These are phyloP conservation scores for Chlorella sp. DNA, from an alignment of 139 green algal genomes.

Conservation along the genomic window DNA sequence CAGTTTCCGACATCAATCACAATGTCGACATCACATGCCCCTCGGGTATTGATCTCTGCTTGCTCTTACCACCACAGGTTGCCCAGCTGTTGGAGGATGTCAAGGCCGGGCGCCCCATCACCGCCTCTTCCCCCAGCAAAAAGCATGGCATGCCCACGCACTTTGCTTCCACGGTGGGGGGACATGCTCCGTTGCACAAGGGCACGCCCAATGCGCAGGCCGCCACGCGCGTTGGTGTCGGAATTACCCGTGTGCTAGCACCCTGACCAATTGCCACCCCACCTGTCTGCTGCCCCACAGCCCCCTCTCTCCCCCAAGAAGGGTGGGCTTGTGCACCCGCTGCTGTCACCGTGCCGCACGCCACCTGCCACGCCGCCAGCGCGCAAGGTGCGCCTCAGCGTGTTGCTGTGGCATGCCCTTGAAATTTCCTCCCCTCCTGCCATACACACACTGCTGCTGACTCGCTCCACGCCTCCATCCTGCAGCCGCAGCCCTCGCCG, in stretches of 20 bases:
- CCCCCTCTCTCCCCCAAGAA: slow-evolving; percentile 88
- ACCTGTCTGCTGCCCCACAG: slow-evolving; percentile 39
- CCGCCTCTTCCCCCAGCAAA: not conserved
- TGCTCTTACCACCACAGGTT: slow-evolving; percentile 47
- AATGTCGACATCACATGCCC: not conserved
- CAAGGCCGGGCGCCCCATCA: slow-evolving; percentile 65
- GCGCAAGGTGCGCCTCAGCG: not conserved
- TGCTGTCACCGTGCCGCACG: slow-evolving; percentile 49
- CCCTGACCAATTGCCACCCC: not conserved
- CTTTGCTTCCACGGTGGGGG: slow-evolving; percentile 53
- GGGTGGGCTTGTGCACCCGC: slow-evolving; percentile 57
- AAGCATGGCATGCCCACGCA: slow-evolving; percentile 47
- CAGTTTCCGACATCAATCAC: not conserved
- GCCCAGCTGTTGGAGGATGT: slow-evolving; percentile 84
- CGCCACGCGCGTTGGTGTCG: not conserved
- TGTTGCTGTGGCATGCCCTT: not conserved
- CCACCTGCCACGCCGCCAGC: not conserved
- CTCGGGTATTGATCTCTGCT: not conserved
- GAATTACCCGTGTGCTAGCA: not conserved
- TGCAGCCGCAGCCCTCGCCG: not conserved
- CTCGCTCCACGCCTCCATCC: not conserved
- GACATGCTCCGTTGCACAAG: not conserved
- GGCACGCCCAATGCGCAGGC: not conserved
- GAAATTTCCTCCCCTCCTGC: not conserved
- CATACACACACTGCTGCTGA: not conserved